Evolutionary conservation across 202 grass and related monocot species (phyloP).

Genomic region (Carex arenaria): DNA sequence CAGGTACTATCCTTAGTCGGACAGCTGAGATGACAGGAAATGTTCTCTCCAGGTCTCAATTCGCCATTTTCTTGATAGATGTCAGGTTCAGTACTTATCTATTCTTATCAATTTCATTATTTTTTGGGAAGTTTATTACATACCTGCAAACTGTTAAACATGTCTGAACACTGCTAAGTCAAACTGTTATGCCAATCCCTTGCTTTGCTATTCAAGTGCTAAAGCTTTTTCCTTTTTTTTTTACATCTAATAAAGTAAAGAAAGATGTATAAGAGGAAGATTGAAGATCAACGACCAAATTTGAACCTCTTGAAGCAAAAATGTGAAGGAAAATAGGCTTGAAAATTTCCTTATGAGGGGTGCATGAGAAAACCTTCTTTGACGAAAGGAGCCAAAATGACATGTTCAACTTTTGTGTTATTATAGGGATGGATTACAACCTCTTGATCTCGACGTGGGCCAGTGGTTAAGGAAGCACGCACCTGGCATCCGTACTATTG

Average conservation of each 20-base stretch:
- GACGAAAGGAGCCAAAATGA: background rate
- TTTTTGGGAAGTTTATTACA: background rate
- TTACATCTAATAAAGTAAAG: background rate
- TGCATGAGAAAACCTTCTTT: background rate
- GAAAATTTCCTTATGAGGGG: background rate
- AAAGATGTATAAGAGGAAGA: background rate
- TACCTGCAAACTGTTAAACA: background rate
- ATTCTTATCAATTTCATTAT: background rate
- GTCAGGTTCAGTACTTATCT: constrained; percentile 54
- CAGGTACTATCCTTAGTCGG: constrained; percentile 82
- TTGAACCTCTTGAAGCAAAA: background rate
- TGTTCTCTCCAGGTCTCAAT: constrained; percentile 73
- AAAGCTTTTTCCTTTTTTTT: too few species aligned
- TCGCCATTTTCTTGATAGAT: constrained; percentile 96
- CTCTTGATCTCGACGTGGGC: constrained; percentile 86
- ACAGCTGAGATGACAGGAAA: constrained; percentile 82
- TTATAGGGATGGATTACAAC: constrained; percentile 83
- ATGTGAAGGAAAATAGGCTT: background rate
- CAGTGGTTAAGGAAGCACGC: constrained; percentile 83
- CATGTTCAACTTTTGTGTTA: constrained; percentile 6
- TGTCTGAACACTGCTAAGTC: background rate
- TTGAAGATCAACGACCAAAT: background rate
- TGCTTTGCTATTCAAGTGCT: background rate
- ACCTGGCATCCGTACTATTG: constrained; percentile 59
- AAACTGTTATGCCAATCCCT: background rate